Evolutionary conservation across 805 yeast genomes (phyloP).

Genomic region (Saccharomycopsis sp.): DNA sequence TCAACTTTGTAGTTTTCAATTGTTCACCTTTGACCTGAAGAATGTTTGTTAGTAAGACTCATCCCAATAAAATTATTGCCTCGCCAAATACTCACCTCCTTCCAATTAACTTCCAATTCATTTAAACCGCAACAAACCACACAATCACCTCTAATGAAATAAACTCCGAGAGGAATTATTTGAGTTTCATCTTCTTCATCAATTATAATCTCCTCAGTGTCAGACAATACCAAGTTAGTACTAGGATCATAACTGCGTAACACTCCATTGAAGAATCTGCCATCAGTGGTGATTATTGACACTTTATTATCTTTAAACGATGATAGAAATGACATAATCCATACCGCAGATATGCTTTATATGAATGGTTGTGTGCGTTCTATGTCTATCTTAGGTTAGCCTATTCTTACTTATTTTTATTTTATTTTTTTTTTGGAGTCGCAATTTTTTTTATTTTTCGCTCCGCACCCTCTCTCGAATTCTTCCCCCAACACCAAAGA

Average conservation of each 20-base stretch:
- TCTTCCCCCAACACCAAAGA: too few species aligned
- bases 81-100: conserved; percentile 21
- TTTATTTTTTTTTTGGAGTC: too few species aligned
- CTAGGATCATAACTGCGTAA: conserved; percentile 34
- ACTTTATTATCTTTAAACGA: conserved; percentile 24
- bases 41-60: conserved; percentile 1
- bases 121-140: conserved; percentile 40
- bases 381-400: too few species aligned
- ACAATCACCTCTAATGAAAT: conserved; percentile 38
- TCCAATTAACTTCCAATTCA: conserved; percentile 34
- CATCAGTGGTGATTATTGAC: conserved; percentile 30
- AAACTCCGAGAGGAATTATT: conserved; percentile 35
- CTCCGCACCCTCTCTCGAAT: too few species aligned
- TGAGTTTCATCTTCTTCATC: conserved; percentile 28
- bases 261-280: conserved; percentile 26
- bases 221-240: conserved; percentile 35
- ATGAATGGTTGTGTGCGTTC: too few species aligned
- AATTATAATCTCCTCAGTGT: conserved; percentile 32
- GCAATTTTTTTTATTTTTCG: too few species aligned
- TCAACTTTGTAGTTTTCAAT: conserved; percentile 6
- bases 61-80: background rate
- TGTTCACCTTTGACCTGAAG: conserved; percentile 7
- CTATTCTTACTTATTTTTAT: too few species aligned
- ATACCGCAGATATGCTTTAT: too few species aligned
- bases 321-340: conserved; percentile 17